Percentiles rank a stretch among this genome's conserved stretches.
Evolutionary conservation across 192 early-diverging fungal genomes (phyloP).

Genomic region (Bifiguratus adelaidae): DNA sequence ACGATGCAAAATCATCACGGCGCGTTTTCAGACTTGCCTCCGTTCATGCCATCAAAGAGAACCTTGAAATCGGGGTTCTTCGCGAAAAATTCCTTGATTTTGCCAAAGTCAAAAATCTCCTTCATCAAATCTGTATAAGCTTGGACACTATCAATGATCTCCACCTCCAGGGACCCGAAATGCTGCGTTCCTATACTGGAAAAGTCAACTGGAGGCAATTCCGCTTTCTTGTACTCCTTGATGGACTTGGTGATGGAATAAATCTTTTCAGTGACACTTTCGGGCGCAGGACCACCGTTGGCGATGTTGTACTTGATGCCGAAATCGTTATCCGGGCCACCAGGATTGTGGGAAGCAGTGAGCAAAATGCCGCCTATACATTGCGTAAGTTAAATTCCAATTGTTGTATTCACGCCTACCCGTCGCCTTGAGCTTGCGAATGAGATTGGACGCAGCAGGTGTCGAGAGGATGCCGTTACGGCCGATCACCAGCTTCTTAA

Average conservation of each 20-base stretch:
- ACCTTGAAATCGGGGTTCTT: conserved; percentile 66
- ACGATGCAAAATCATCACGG: conserved; percentile 3
- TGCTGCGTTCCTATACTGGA: conserved; percentile 47
- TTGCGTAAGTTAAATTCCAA: neutral
- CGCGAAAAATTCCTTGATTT: conserved; percentile 68
- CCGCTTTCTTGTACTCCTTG: conserved; percentile 47
- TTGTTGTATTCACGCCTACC: conserved; percentile 22
- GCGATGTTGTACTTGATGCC: conserved; percentile 97
- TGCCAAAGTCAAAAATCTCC: conserved; percentile 87
- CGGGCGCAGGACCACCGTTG: conserved; percentile 97
- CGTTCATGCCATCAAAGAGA: conserved; percentile 92
- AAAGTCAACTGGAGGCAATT: conserved; percentile 68
- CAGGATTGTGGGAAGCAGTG: conserved; percentile 99
- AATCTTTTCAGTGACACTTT: conserved; percentile 88
- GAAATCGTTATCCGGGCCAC: conserved; percentile 95
- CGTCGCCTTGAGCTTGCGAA: conserved; percentile 78
- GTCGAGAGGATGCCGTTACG: conserved; percentile 90
- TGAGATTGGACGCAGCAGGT: conserved; percentile 89
- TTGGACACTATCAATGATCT: conserved; percentile 79
- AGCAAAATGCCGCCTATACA: conserved; percentile 77
- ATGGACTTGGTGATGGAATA: conserved; percentile 74
- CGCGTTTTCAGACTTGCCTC: conserved; percentile 32
- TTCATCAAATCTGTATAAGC: conserved; percentile 86
- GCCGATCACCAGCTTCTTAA: conserved; percentile 82
- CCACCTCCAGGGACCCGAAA: conserved; percentile 58